Evolutionary conservation across 352 stramenopile genomes (phyloP), one percentile per base, ranked within the genome.

Genomic region (Phytophthora cajani): DNA sequence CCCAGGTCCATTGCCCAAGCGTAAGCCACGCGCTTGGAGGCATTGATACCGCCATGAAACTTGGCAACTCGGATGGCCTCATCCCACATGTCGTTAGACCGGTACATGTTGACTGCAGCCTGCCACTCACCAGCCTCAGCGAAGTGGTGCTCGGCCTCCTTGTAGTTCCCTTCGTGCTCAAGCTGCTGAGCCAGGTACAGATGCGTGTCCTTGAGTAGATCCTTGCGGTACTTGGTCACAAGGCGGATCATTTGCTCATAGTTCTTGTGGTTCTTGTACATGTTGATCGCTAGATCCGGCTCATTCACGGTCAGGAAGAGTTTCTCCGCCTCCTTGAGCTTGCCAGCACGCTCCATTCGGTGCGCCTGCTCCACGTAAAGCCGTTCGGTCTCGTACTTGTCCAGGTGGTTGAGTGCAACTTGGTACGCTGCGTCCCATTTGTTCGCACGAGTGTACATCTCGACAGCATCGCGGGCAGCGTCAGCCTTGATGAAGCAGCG

Each of bases 211-310:
- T 98, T 98, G 58, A 98, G 87, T 46, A 98, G 71, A 67, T 98
- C 91, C 69, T 96, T 94, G 65, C 91, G 90, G 72, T 98, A 96
- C 67, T 96, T 94, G n/a, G 86, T 90, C 46, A 98, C 95, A 7
- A 98, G 76, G 2, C 92, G 88, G 54, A 98, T 94, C 94, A 98
- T 98, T 71, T 97, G 90, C 71, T 98, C 94, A 74, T 98, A 99
- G 64, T 97, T 94, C 59, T 95, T 92, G 67, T 97, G 87, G 77
- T 97, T 97, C 80, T 98, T 98, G 89, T 99, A 98, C 94, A 98
- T 98, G 71, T 96, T 95, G 77, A 99, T 98, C 36, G 96, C 96
- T 19, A 97, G 64, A 66, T 98, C 91, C 5, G 89, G 86, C 53
- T 98, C 91, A 69, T 98, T 97, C 30, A 98, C 93, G 0, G 88